phyloP scores from a whole-genome alignment of 345 rosid genomes.

The Eucalyptus victrix region DNA sequence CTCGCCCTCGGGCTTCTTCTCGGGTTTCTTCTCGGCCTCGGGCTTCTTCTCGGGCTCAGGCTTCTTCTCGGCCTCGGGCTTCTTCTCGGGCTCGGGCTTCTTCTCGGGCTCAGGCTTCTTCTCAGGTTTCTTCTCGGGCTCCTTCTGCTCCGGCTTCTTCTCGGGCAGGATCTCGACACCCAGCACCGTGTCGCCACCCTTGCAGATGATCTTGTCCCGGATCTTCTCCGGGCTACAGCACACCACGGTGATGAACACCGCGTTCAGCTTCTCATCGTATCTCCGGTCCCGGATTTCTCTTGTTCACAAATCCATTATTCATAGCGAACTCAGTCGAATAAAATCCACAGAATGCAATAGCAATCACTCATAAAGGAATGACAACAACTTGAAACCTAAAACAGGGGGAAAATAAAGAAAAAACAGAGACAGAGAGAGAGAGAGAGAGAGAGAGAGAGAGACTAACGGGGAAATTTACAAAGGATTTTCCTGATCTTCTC shows the following conservation, averaged over 20 bases:
- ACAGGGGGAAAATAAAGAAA: neutral
- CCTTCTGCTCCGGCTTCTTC: neutral
- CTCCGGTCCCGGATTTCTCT: slow-evolving; percentile 4
- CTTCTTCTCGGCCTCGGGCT: neutral
- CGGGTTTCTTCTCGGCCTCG: neutral
- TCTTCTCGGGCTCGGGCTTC: neutral
- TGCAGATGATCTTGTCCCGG: slow-evolving; percentile 7
- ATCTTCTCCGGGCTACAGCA: slow-evolving; percentile 24
- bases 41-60: neutral
- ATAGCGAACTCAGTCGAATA: neutral
- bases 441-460: neutral
- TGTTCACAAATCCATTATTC: neutral
- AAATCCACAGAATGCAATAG: neutral
- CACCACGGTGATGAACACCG: slow-evolving; percentile 9
- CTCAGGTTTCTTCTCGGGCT: neutral
- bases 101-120: neutral
- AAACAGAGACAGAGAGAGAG: neutral
- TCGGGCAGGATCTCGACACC: slow-evolving; percentile 3
- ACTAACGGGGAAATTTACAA: slow-evolving; percentile 62
- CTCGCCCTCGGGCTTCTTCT: too few relatives aligned
- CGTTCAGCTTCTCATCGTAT: slow-evolving; percentile 7
- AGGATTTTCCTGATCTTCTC: slow-evolving; percentile 22
- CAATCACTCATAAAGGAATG: neutral
- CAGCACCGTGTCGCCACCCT: slow-evolving; percentile 2
- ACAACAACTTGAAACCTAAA: neutral